Conservation (phyloP, 306 rosid genomes). For the Mimosa pudica region DNA sequence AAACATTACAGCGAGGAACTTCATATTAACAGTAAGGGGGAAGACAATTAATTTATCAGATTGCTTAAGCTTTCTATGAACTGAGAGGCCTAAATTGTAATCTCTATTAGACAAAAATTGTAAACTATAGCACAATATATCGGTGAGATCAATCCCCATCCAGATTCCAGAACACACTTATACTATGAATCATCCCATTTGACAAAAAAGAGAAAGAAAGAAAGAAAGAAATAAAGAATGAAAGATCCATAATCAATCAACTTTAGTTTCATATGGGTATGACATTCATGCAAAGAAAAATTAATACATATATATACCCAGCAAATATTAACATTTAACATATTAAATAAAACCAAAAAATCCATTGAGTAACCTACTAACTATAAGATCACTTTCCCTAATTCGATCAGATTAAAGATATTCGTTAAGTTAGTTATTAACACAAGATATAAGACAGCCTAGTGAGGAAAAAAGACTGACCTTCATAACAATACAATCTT, state of each 20-base stretch:
- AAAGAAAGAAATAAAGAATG: not conserved
- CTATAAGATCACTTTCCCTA: no score
- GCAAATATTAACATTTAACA: not conserved
- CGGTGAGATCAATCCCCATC: not conserved
- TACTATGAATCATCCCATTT: not conserved
- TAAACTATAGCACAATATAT: not conserved
- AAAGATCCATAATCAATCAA: not conserved
- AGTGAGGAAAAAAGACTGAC: constrained; percentile 31
- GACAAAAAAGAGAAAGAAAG: not conserved
- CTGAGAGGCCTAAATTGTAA: not conserved
- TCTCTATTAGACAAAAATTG: not conserved
- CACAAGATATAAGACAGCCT: not conserved
- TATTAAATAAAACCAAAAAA: not conserved
- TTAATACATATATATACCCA: not conserved
- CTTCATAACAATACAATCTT: constrained; percentile 83
- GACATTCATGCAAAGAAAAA: not conserved
- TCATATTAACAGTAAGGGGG: not conserved
- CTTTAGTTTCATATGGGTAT: not conserved
- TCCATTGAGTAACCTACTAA: not conserved
- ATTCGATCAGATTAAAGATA: no score
- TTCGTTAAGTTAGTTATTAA: no score
- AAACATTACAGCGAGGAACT: not conserved
- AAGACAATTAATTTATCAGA: not conserved
- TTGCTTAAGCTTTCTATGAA: not conserved
- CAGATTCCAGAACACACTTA: constrained; percentile 11